Evolutionary conservation across 805 yeast species (phyloP), one percentile per base, ranked within the genome.

Genomic region (Wickerhamiella galacta): DNA sequence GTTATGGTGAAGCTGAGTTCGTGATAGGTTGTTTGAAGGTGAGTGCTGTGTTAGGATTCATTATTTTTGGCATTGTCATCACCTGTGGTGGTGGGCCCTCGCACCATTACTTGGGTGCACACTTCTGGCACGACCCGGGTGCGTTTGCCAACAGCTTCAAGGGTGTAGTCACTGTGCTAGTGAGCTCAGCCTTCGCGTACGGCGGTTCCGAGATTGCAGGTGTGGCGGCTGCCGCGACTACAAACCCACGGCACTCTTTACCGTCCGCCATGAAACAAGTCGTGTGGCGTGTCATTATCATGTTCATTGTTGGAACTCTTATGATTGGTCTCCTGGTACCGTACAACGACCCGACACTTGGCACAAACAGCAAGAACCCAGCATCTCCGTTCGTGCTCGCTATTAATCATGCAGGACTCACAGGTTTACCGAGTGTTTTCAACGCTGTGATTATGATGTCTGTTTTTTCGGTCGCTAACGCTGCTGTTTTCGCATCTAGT

Each of bases 331-430:
- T 74, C 70, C 63, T 72, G 51, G 85, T 76, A 36, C 66, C 79
- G 22, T 67, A 68, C 38, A 61, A 60, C 41, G 73, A 72, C 48
- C 63, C 66, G 25, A 43, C 54, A 30, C 60, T 76, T 38, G 63
- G 70, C 14, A 64, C 70, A 31, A 51, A 57, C 9, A 28, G 28
- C 28, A 65, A 60, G 19, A 52, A 51, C 14, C 65, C 75, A 25
- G 83, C 87, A 15, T 76, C 90, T 11, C 93, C 93, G 25, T 80
- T 79, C 47, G 85, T 79, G 33, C 73, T 79, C 47, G 93, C 93
- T 30, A 74, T 80, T 46, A 66, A 66, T 40, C 66, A 66, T 42
- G 78, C 82, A 14, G 53, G 63, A 14, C 77, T 80, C 40, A 46
- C 51, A 6, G 85, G 70, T 1, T 57, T 81, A 40, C 83, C 83